These are phyloP conservation scores for Aspergillus wentii DNA, from an alignment of 495 filamentous ascomycete species.

Conservation along the genomic window DNA sequence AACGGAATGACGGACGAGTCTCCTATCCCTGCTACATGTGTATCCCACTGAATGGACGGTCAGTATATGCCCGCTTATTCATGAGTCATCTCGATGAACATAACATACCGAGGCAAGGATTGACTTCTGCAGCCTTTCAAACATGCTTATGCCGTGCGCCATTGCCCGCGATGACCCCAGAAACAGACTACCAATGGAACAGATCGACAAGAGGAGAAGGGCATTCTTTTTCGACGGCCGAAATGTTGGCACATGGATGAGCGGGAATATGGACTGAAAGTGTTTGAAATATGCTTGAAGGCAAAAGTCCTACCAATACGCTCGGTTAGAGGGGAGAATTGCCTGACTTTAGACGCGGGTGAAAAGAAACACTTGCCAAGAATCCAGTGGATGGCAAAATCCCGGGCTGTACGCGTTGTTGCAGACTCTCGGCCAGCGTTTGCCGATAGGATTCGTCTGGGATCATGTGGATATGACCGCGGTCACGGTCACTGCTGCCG, in stretches of 20 bases:
- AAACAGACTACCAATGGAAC: conserved; percentile 9
- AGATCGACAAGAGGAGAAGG: conserved; percentile 5
- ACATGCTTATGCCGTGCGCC: conserved; percentile 8
- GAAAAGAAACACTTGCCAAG: conserved; percentile 5
- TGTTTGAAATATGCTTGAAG: conserved; percentile 24
- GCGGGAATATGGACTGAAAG: conserved; percentile 17
- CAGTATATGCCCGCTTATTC: too few relatives aligned
- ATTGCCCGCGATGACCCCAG: conserved; percentile 4
- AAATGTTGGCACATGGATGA: conserved; percentile 2
- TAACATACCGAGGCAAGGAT: conserved; percentile 22
- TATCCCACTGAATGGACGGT: too few relatives aligned
- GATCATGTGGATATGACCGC: conserved; percentile 2
- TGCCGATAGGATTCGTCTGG: conserved; percentile 20
- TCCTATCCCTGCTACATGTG: conserved; percentile 1
- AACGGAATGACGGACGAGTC: conserved; percentile 11
- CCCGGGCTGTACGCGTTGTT: conserved; percentile 12
- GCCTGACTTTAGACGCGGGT: background rate
- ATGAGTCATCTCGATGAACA: background rate
- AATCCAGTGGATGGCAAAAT: conserved; percentile 19
- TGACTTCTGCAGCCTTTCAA: conserved; percentile 27
- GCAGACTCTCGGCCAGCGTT: conserved; percentile 12
- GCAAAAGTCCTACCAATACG: conserved; percentile 15
- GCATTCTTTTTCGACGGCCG: conserved; percentile 2
- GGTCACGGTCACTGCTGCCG: conserved; percentile 1
- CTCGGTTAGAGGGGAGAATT: background rate